A percentile compares a stretch with the other conserved stretches of the same genome.
phyloP scores from a whole-genome alignment of 2,329 filamentous ascomycete genomes.

The Talaromyces islandicus region DNA sequence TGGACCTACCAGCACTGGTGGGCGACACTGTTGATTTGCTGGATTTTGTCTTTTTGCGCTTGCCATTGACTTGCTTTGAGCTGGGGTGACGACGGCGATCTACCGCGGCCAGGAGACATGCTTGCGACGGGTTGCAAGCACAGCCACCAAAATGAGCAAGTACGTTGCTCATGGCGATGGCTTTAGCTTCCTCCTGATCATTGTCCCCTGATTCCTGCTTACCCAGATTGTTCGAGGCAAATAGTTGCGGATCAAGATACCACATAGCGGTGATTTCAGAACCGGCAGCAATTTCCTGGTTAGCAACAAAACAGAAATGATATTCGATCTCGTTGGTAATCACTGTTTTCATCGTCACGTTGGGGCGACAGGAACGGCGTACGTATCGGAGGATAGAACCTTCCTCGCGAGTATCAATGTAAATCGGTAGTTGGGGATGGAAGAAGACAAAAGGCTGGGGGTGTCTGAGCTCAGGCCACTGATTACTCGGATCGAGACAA shows the following conservation, averaged over 20 bases:
- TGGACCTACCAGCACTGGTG: constrained; percentile 45
- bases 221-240: constrained; percentile 33
- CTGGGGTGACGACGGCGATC: constrained; percentile 36
- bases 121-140: constrained; percentile 35
- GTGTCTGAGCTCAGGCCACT: constrained; percentile 59
- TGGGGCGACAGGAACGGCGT: constrained; percentile 86
- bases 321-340: constrained; percentile 73
- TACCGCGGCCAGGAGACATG: constrained; percentile 36
- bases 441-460: constrained; percentile 73
- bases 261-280: constrained; percentile 45
- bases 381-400: constrained; percentile 82
- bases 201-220: constrained; percentile 35
- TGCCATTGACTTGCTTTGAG: constrained; percentile 38
- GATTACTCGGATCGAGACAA: constrained; percentile 58
- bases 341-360: constrained; percentile 80
- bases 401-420: constrained; percentile 85
- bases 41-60: constrained; percentile 43
- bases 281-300: constrained; percentile 62
- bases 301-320: constrained; percentile 88
- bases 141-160: constrained; percentile 46
- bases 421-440: constrained; percentile 80
- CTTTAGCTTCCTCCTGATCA: constrained; percentile 34
- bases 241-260: constrained; percentile 40
- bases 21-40: constrained; percentile 46
- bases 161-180: constrained; percentile 43